Evolutionary conservation across 805 yeast species (phyloP), one percentile per base, ranked within the genome.

Genomic region (Isabelozyma heimii): DNA sequence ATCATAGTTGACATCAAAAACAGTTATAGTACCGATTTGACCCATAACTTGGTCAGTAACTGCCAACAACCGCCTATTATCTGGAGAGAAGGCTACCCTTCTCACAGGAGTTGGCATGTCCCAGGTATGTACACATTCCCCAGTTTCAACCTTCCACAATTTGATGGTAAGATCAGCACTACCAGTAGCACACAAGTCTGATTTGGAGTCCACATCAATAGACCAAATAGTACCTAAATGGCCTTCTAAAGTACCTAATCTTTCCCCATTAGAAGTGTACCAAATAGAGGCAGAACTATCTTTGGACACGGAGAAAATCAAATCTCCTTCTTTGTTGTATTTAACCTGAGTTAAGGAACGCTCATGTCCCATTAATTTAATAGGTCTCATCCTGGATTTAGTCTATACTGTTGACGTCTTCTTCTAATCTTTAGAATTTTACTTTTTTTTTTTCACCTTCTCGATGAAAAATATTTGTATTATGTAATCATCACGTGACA

Each of bases 301-400:
- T 70, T 94, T 91, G 55, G 97, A 90, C 39, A 89, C 91, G 9
- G 98, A 85, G 66, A 94, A 86, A 49, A 94, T 80, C 57, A 94
- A 72, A 69, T 94, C 99, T 42, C 99, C 99, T 63, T 95, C 98
- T 53, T 83, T 80, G 81, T 94, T 94, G 76, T 85, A 94, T 67
- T 89, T 92, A 60, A 94, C 91, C 78, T 94, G 98, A 44, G 98
- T 91, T 60, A 94, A 76, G 57, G 98, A 90, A 82, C 99, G 96
- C 76, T 89, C 97, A 74, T 94, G 99, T 52, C 98, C 98, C 80
- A 88, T 87, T 61, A 87, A 75, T 77, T 84, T 74, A 66, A 74
- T 69, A 46, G 79, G 79, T 69, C 78, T 73, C 79, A 74, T 74
- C 37, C 38, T 53, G 47, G 40, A 35, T 28, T 17, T 33, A 9